These are phyloP conservation scores for Leccinum disarticulatum DNA, from an alignment of 768 basidiomycete genomes.

Conservation along the genomic window DNA sequence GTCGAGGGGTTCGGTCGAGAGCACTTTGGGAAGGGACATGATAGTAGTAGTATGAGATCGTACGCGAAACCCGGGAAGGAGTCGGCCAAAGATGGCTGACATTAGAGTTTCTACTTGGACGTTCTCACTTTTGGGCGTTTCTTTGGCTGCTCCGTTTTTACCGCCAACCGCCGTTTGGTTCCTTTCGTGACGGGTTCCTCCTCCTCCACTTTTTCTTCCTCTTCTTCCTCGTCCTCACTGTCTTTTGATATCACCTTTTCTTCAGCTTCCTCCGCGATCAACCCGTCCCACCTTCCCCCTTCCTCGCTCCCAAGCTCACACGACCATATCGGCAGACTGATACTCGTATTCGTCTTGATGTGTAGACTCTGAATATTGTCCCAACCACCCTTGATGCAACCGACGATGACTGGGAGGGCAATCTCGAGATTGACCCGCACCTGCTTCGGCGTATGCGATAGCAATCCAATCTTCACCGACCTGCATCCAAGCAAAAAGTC, in stretches of 20 bases:
- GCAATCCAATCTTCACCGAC: constrained; percentile 77
- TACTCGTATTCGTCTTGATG: constrained; percentile 85
- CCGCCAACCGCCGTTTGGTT: constrained; percentile 13
- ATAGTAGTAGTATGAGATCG: constrained; percentile 4
- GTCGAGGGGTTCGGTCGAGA: constrained; percentile 51
- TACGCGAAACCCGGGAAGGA: constrained; percentile 1
- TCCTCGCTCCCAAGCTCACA: constrained; percentile 60
- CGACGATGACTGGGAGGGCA: constrained; percentile 73
- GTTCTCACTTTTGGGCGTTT: constrained; percentile 12
- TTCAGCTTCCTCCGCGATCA: constrained; percentile 19
- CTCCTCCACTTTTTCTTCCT: neutral
- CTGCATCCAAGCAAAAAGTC: constrained; percentile 37
- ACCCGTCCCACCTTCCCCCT: constrained; percentile 33
- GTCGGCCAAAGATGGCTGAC: constrained; percentile 7
- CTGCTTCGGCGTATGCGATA: constrained; percentile 72
- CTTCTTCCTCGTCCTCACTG: neutral
- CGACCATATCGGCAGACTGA: constrained; percentile 89
- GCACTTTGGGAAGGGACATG: constrained; percentile 48
- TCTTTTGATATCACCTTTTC: neutral
- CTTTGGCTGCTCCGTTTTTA: constrained; percentile 13
- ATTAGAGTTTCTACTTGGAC: neutral
- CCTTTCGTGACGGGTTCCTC: constrained; percentile 1
- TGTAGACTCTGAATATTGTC: constrained; percentile 86
- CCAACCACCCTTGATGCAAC: constrained; percentile 79
- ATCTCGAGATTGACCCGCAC: constrained; percentile 74